These are phyloP conservation scores for Oryza brachyantha DNA, from an alignment of 176 grass and related monocot genomes.

Conservation along the genomic window DNA sequence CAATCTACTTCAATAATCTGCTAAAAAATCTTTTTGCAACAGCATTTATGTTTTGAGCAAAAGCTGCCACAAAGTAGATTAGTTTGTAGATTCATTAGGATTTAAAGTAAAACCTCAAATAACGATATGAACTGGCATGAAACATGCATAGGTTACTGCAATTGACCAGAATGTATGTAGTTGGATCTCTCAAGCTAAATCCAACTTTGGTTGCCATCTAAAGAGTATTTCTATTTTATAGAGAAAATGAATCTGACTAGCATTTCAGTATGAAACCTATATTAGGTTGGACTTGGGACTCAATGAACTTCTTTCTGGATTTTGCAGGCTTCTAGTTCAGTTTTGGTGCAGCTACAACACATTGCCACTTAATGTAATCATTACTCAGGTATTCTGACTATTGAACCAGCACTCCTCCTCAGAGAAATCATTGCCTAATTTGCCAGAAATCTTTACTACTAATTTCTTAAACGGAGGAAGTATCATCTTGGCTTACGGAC, in stretches of 20 bases:
- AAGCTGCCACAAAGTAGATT: neutral
- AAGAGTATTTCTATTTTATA: neutral
- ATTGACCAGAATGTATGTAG: neutral
- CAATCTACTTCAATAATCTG: too few relatives aligned
- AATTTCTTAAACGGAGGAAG: too few relatives aligned
- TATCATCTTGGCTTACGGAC: neutral
- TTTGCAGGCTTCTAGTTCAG: slow-evolving; percentile 78
- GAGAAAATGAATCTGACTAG: neutral
- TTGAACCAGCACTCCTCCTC: neutral
- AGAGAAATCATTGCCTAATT: neutral
- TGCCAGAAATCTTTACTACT: neutral
- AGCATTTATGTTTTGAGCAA: neutral
- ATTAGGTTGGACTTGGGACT: neutral
- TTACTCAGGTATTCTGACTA: slow-evolving; percentile 68
- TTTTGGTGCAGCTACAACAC: slow-evolving; percentile 99
- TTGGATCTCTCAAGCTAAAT: neutral
- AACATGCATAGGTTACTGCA: neutral
- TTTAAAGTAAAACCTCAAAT: neutral
- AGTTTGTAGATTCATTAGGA: neutral
- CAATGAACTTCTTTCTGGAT: neutral
- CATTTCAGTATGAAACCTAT: neutral
- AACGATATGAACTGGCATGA: neutral
- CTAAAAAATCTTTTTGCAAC: too few relatives aligned
- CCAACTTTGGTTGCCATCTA: neutral
- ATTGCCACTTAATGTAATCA: slow-evolving; percentile 89